Percentiles rank a stretch among this genome's conserved stretches.
Evolutionary conservation across 371 early-diverging fungal genomes (phyloP).

Genomic region (Aphelidium insulamus): DNA sequence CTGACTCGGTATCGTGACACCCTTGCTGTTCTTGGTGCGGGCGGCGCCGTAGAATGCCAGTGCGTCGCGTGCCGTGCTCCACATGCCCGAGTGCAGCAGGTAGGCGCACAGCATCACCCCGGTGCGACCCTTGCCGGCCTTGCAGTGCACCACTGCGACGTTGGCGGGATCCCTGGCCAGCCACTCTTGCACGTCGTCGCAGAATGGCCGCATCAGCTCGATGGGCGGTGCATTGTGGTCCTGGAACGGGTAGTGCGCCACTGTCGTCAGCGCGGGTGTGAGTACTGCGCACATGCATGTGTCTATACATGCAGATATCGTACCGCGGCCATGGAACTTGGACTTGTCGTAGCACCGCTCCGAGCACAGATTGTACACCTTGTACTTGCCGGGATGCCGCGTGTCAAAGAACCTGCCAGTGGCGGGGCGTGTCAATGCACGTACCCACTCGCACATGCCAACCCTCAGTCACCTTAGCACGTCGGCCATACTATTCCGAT

Average conservation of each 20-base stretch:
- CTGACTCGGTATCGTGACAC: constrained; percentile 42
- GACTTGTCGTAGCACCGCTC: constrained; percentile 21
- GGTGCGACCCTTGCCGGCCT: constrained; percentile 57
- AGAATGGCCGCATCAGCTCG: constrained; percentile 20
- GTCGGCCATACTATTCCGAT: constrained; percentile 28
- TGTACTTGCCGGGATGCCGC: constrained; percentile 27
- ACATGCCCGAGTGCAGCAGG: constrained; percentile 20
- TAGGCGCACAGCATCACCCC: constrained; percentile 39
- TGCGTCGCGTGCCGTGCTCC: constrained; percentile 19
- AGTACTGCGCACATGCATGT: too few relatives aligned
- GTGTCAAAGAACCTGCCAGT: constrained; percentile 26
- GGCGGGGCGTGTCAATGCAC: not conserved
- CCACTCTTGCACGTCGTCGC: constrained; percentile 31
- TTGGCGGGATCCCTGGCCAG: constrained; percentile 15
- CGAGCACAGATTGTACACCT: constrained; percentile 41
- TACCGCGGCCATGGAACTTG: constrained; percentile 15
- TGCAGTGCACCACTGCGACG: constrained; percentile 46
- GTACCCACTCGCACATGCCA: not conserved
- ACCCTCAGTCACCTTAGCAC: constrained; percentile 23
- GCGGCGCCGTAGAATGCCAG: constrained; percentile 24
- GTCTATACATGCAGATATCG: too few relatives aligned
- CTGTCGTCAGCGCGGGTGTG: constrained; percentile 4
- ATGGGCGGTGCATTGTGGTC: constrained; percentile 48
- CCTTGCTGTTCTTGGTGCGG: constrained; percentile 30
- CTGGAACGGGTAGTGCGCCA: constrained; percentile 27